These are phyloP conservation scores for Emmonsiellopsis sp. DNA, from an alignment of 2,329 filamentous ascomycete genomes.

Conservation along the genomic window DNA sequence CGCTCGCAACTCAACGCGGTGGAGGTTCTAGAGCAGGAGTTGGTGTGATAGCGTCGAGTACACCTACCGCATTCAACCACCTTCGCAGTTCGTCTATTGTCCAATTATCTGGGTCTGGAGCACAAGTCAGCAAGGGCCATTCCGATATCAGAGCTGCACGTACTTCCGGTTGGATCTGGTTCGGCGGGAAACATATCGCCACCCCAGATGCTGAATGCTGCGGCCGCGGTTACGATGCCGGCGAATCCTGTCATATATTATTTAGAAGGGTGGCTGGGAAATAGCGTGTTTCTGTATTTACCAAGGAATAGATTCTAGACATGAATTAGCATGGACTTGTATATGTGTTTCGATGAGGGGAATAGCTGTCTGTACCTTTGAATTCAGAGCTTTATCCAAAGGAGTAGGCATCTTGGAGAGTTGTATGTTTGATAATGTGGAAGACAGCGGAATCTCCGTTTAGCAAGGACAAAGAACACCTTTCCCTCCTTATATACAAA, in stretches of 20 bases:
- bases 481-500: constrained; percentile 10
- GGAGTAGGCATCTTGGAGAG: constrained; percentile 54
- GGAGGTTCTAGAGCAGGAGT: neutral
- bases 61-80: constrained; percentile 67
- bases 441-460: neutral
- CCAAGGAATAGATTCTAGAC: constrained; percentile 60
- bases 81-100: constrained; percentile 67
- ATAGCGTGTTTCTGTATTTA: constrained; percentile 27
- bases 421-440: neutral
- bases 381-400: constrained; percentile 59
- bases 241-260: constrained; percentile 55
- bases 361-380: constrained; percentile 44
- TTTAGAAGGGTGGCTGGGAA: constrained; percentile 3
- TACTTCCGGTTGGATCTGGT: constrained; percentile 68
- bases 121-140: neutral
- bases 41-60: neutral
- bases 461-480: neutral
- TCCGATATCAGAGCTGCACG: constrained; percentile 21
- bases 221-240: constrained; percentile 70
- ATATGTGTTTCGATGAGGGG: neutral
- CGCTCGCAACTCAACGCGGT: neutral
- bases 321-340: constrained; percentile 13
- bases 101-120: constrained; percentile 59
- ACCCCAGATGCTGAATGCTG: constrained; percentile 78
- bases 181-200: constrained; percentile 70